Percentiles rank a stretch among this genome's conserved stretches.
phyloP scores from a whole-genome alignment of 176 grass and related monocot genomes.

The Juncus inflexus region DNA sequence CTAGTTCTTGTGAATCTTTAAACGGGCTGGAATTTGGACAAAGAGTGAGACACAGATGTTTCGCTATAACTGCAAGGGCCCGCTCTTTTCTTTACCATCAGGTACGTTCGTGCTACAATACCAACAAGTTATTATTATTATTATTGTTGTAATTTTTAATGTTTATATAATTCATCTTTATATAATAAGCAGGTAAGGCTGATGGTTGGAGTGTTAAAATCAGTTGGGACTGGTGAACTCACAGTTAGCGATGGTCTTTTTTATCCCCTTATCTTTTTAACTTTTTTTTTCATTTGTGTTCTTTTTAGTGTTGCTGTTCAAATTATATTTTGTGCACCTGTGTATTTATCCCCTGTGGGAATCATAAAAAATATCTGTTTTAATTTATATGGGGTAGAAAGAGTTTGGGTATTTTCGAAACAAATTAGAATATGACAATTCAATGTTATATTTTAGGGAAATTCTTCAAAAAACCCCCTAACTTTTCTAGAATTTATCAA shows the following conservation, averaged over 20 bases:
- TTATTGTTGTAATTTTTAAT: constrained; percentile 4
- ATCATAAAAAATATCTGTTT: constrained; percentile 14
- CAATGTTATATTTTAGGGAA: too few relatives aligned
- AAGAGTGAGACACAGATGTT: constrained; percentile 62
- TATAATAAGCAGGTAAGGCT: constrained; percentile 66
- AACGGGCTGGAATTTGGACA: constrained; percentile 54
- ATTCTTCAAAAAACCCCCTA: too few relatives aligned
- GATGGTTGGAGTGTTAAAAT: constrained; percentile 94
- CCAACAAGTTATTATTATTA: constrained; percentile 10
- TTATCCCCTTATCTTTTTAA: too few relatives aligned
- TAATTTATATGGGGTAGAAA: too few relatives aligned
- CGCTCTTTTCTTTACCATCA: constrained; percentile 96
- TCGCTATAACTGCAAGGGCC: constrained; percentile 82
- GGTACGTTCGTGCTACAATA: constrained; percentile 49
- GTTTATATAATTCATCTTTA: constrained; percentile 17
- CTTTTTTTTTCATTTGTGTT: constrained; percentile 26
- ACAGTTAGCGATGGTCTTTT: constrained; percentile 59
- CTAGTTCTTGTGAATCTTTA: constrained; percentile 24
- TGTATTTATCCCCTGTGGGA: background rate
- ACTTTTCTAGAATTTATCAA: too few relatives aligned
- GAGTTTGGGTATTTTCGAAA: too few relatives aligned
- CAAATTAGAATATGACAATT: too few relatives aligned
- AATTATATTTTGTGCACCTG: constrained; percentile 21
- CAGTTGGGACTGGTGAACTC: constrained; percentile 68
- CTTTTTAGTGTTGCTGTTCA: constrained; percentile 7